Conservation (phyloP, 73 alveolate genomes). For the Paramecium pentaurelia region DNA sequence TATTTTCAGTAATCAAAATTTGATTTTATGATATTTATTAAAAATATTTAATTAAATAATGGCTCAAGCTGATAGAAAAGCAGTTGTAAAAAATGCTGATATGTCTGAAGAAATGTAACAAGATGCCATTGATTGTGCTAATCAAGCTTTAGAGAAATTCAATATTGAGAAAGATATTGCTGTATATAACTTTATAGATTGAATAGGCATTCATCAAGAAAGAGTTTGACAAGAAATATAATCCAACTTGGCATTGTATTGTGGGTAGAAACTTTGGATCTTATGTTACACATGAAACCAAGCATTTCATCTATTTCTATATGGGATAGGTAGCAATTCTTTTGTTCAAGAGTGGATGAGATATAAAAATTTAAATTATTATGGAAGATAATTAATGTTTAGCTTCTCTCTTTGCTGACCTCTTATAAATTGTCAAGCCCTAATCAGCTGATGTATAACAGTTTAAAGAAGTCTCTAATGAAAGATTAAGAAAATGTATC, state of each 20-base stretch:
- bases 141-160: constrained; percentile 94
- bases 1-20: background rate
- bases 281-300: constrained; percentile 97
- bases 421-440: background rate
- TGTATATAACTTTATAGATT: background rate
- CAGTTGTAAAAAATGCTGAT: constrained; percentile 96
- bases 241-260: constrained; percentile 99
- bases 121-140: constrained; percentile 96
- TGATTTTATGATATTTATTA: background rate
- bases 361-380: constrained; percentile 60
- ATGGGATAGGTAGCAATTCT: constrained; percentile 90
- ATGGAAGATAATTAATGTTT: constrained; percentile 65
- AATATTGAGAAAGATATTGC: constrained; percentile 97
- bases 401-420: background rate
- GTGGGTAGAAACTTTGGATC: constrained; percentile 94
- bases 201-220: constrained; percentile 96
- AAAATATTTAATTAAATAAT: constrained; percentile 30
- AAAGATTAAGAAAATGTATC: background rate
- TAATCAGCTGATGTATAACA: background rate
- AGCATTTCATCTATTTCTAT: constrained; percentile 97
- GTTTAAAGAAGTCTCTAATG: background rate
- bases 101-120: constrained; percentile 97
- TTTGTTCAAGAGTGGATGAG: constrained; percentile 21
- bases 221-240: constrained; percentile 99
- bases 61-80: constrained; percentile 91